Percentiles rank a stretch among this genome's conserved stretches.
Evolutionary conservation across 192 early-diverging fungal genomes (phyloP).

Genomic region (Phycomyces nitens): DNA sequence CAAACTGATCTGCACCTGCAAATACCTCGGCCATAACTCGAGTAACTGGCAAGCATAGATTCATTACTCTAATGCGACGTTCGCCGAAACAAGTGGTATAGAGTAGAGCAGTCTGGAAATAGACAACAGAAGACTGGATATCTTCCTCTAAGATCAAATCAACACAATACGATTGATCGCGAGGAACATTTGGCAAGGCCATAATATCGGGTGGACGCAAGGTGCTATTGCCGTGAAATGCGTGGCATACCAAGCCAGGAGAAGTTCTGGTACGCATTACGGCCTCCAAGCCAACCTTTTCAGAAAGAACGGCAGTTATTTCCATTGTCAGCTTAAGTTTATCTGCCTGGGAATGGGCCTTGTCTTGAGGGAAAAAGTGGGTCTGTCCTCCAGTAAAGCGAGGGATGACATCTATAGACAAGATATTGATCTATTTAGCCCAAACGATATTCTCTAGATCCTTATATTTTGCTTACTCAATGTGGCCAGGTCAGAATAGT

Average conservation of each 20-base stretch:
- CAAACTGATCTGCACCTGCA: conserved; percentile 50
- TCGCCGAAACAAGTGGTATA: conserved; percentile 69
- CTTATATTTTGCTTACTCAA: conserved; percentile 44
- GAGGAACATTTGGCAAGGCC: conserved; percentile 63
- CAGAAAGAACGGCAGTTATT: conserved; percentile 60
- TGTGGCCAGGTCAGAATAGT: conserved; percentile 85
- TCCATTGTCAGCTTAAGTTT: conserved; percentile 73
- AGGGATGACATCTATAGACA: conserved; percentile 56
- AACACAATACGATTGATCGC: conserved; percentile 61
- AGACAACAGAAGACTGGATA: conserved; percentile 43
- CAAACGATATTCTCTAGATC: background rate
- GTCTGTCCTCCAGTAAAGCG: conserved; percentile 87
- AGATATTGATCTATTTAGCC: background rate
- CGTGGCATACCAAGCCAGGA: conserved; percentile 53
- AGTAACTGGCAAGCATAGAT: conserved; percentile 59
- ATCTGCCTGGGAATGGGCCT: conserved; percentile 56
- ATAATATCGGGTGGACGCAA: conserved; percentile 63
- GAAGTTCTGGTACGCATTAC: conserved; percentile 90
- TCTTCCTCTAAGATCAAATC: conserved; percentile 60
- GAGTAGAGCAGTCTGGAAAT: conserved; percentile 68
- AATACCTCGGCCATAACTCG: conserved; percentile 52
- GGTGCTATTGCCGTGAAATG: conserved; percentile 71
- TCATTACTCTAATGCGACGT: conserved; percentile 64
- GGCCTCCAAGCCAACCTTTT: conserved; percentile 82
- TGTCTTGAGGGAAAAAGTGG: conserved; percentile 79